Conservation (phyloP, 768 basidiomycete species). For the Macrolepiota fuliginosa region DNA sequence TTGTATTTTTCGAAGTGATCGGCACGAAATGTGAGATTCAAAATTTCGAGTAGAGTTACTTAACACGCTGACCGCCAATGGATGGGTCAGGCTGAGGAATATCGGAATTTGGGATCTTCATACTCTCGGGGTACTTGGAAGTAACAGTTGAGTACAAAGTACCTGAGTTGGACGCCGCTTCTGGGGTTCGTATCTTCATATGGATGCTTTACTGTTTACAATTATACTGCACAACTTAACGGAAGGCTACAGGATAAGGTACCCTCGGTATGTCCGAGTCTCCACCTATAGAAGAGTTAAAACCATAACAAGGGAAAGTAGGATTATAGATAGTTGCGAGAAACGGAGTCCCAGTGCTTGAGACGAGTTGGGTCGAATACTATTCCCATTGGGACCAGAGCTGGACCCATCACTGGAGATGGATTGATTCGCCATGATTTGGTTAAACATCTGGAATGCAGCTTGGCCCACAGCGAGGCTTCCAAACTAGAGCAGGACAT, state of each 20-base stretch:
- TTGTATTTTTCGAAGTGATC: no score
- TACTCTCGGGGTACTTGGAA: no score
- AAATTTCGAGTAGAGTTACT: no score
- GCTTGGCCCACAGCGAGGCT: slow-evolving; percentile 37
- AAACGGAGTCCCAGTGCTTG: not conserved
- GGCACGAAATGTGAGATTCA: no score
- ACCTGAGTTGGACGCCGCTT: no score
- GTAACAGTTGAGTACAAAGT: no score
- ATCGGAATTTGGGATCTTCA: no score
- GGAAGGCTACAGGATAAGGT: not conserved
- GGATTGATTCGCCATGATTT: slow-evolving; percentile 23
- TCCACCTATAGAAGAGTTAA: not conserved
- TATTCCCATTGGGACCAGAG: not conserved
- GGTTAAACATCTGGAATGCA: slow-evolving; percentile 40
- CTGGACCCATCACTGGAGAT: not conserved
- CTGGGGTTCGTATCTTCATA: no score
- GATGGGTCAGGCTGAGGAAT: no score
- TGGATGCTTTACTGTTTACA: no score
- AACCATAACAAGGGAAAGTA: not conserved
- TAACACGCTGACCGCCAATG: no score
- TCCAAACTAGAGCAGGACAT: slow-evolving; percentile 24
- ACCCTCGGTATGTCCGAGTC: not conserved
- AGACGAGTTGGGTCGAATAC: not conserved
- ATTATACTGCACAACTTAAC: no score
- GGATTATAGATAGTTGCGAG: not conserved